Evolutionary conservation across 441 rosid species (phyloP).

Genomic region (Adansonia rubrostipa): DNA sequence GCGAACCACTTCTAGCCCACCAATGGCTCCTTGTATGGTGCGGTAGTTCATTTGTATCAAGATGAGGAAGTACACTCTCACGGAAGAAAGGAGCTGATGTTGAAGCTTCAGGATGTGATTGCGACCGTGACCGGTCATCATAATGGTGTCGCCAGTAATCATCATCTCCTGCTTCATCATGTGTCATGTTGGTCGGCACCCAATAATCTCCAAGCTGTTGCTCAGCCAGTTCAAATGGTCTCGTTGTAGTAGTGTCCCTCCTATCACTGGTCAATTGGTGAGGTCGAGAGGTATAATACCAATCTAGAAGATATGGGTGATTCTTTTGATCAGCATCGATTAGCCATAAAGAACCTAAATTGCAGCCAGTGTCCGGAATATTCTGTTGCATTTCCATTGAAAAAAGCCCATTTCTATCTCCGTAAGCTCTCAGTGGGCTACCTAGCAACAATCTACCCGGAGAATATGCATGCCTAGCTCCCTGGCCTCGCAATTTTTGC

Average conservation of each 20-base stretch:
- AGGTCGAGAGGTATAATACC: constrained; percentile 72
- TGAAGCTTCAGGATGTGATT: constrained; percentile 62
- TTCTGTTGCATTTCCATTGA: constrained; percentile 55
- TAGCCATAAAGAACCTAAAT: constrained; percentile 65
- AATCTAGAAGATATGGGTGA: constrained; percentile 84
- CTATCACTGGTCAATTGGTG: constrained; percentile 36
- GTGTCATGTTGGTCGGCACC: constrained; percentile 52
- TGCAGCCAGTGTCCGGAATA: constrained; percentile 40
- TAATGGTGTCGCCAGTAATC: constrained; percentile 43
- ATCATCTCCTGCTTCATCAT: constrained; percentile 39
- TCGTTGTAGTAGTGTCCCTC: constrained; percentile 14
- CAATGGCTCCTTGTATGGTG: constrained; percentile 56
- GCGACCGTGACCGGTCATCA: constrained; percentile 46
- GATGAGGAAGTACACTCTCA: constrained; percentile 69
- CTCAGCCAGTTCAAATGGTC: constrained; percentile 35
- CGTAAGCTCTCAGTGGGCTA: constrained; percentile 52
- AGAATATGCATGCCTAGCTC: constrained; percentile 46
- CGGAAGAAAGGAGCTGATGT: constrained; percentile 70
- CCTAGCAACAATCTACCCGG: constrained; percentile 53
- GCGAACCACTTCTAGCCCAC: constrained; percentile 77
- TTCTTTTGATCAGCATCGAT: constrained; percentile 70
- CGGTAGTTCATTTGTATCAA: constrained; percentile 38
- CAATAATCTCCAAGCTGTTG: constrained; percentile 52
- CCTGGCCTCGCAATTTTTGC: constrained; percentile 58
- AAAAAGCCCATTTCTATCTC: constrained; percentile 44